Conservation (phyloP, 208 protist genomes). For the Leptomonas seymouri region DNA sequence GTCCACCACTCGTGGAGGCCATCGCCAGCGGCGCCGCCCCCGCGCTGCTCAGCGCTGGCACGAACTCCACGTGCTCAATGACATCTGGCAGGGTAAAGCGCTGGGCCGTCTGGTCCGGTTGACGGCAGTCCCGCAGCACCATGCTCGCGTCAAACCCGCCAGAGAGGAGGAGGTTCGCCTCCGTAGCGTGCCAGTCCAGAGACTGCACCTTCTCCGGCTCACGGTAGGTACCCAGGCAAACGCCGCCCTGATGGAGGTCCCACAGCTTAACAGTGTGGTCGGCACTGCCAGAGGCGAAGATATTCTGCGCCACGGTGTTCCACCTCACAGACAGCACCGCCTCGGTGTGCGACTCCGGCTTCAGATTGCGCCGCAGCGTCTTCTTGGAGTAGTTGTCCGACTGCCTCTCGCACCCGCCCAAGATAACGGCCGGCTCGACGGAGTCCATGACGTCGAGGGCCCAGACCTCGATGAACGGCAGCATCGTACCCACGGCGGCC, state of each 20-base stretch:
- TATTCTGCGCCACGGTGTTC: conserved; percentile 91
- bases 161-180: conserved; percentile 87
- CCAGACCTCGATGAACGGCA: conserved; percentile 98
- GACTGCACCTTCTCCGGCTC: conserved; percentile 94
- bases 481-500: conserved; percentile 97
- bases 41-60: conserved; percentile 28
- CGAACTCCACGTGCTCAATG: conserved; percentile 80
- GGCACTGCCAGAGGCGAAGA: conserved; percentile 94
- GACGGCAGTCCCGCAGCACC: conserved; percentile 85
- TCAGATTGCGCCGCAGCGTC: conserved; percentile 55
- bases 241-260: conserved; percentile 85
- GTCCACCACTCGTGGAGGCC: conserved; percentile 72
- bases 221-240: conserved; percentile 90
- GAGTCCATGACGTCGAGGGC: conserved; percentile 97
- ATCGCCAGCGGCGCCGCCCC: conserved; percentile 39
- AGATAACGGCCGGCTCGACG: conserved; percentile 87
- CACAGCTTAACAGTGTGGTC: conserved; percentile 97
- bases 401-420: conserved; percentile 83
- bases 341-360: conserved; percentile 91
- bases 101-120: conserved; percentile 53
- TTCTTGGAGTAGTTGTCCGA: conserved; percentile 82
- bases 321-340: conserved; percentile 95
- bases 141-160: conserved; percentile 83
- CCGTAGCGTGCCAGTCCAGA: conserved; percentile 85
- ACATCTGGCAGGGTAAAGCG: conserved; percentile 58